Evolutionary conservation across 352 stramenopile species (phyloP).

Genomic region (Achlya hypogyna): DNA sequence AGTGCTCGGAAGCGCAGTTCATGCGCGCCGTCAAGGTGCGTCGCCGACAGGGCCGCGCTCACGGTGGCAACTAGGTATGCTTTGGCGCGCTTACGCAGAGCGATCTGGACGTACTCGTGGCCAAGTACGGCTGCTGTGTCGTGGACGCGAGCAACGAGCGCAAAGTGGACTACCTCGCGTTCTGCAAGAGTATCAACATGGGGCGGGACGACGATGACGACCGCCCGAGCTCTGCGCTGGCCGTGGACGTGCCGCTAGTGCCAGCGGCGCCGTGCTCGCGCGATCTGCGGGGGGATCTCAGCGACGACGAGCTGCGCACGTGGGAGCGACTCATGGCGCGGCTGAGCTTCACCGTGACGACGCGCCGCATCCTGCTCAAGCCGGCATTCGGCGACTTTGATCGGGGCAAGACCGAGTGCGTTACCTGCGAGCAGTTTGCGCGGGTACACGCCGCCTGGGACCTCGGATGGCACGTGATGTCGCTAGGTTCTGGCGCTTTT

Average conservation of each 20-base stretch:
- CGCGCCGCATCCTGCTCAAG: conserved; percentile 62
- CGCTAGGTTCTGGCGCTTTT: conserved; percentile 46
- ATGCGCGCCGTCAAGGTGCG: conserved; percentile 50
- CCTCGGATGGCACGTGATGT: background rate
- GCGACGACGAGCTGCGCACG: conserved; percentile 31
- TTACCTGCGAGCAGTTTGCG: conserved; percentile 76
- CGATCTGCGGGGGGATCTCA: conserved; percentile 46
- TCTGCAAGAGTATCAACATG: conserved; percentile 37
- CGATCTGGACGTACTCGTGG: conserved; percentile 46
- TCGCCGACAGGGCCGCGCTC: background rate
- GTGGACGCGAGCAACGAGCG: conserved; percentile 32
- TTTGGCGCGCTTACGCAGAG: conserved; percentile 52
- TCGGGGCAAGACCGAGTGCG: conserved; percentile 56
- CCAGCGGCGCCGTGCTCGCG: conserved; percentile 47
- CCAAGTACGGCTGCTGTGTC: conserved; percentile 34
- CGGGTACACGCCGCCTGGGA: conserved; percentile 27
- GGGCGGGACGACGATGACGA: conserved; percentile 31
- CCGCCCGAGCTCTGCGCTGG: conserved; percentile 30
- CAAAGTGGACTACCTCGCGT: conserved; percentile 73
- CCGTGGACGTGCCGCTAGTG: conserved; percentile 28
- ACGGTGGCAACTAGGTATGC: conserved; percentile 28
- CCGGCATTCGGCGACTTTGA: conserved; percentile 79
- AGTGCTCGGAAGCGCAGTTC: conserved; percentile 72
- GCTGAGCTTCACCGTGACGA: conserved; percentile 43
- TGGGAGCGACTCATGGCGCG: conserved; percentile 53